Percentiles rank a stretch among this genome's conserved stretches.
phyloP scores from a whole-genome alignment of 768 basidiomycete genomes.

The Heimioporus sp. region DNA sequence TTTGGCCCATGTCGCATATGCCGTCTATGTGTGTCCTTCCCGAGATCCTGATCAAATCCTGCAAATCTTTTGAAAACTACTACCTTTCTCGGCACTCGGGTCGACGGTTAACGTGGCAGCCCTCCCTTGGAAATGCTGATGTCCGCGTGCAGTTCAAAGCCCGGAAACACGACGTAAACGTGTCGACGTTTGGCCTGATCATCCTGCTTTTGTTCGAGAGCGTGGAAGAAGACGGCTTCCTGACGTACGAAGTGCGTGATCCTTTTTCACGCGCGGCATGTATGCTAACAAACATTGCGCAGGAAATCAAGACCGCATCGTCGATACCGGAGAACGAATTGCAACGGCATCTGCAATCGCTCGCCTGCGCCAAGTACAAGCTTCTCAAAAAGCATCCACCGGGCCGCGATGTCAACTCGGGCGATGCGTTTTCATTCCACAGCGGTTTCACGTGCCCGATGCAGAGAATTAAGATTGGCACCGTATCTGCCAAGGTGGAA shows the following conservation, averaged over 20 bases:
- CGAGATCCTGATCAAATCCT: conserved; percentile 55
- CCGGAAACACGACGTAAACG: conserved; percentile 84
- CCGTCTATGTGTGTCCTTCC: conserved; percentile 68
- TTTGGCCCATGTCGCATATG: conserved; percentile 85
- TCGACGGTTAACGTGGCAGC: conserved; percentile 88
- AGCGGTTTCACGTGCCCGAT: conserved; percentile 72
- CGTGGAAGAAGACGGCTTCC: conserved; percentile 57
- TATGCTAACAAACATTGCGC: neutral
- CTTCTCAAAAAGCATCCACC: conserved; percentile 89
- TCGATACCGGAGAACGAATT: conserved; percentile 74
- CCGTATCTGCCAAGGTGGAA: conserved; percentile 86
- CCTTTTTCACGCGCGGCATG: neutral
- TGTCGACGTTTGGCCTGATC: conserved; percentile 85
- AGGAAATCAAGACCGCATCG: conserved; percentile 86
- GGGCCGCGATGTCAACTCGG: conserved; percentile 71
- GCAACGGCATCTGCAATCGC: conserved; percentile 89
- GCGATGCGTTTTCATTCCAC: conserved; percentile 92
- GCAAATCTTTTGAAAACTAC: conserved; percentile 82
- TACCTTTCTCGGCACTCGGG: conserved; percentile 90
- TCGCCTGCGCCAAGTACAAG: conserved; percentile 94
- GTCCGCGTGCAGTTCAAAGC: conserved; percentile 79
- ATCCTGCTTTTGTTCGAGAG: conserved; percentile 87
- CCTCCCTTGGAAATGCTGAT: conserved; percentile 87
- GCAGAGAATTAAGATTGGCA: conserved; percentile 91
- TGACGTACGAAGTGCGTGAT: conserved; percentile 70